Percentiles rank a stretch among this genome's conserved stretches.
Evolutionary conservation across 164 flowering plant genomes (phyloP).

Genomic region (Warburgia ugandensis): DNA sequence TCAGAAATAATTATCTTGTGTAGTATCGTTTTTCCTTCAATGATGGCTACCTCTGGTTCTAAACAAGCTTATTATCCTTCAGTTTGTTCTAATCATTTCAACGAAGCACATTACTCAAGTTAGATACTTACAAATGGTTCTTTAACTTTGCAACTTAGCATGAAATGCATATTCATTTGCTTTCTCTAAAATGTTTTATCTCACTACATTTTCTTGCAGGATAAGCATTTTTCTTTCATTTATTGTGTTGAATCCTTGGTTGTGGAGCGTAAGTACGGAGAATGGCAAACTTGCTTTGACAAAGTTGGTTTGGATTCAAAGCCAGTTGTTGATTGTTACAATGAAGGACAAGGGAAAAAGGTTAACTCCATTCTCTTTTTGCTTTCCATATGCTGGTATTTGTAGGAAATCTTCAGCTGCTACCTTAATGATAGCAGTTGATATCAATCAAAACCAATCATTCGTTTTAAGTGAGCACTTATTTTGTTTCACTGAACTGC

Average conservation of each 20-base stretch:
- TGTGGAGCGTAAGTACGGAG: conserved; percentile 28
- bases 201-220: conserved; percentile 42
- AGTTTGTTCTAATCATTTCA: too few relatives aligned
- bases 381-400: neutral
- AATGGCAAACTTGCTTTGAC: conserved; percentile 74
- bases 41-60: too few relatives aligned
- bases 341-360: conserved; percentile 46
- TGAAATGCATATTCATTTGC: too few relatives aligned
- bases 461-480: too few relatives aligned
- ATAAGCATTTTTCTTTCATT: conserved; percentile 60
- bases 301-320: conserved; percentile 45
- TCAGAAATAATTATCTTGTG: too few relatives aligned
- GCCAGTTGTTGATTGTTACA: conserved; percentile 51
- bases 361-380: conserved; percentile 26
- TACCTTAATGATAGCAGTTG: neutral
- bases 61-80: too few relatives aligned
- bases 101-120: too few relatives aligned
- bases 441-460: too few relatives aligned
- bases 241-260: conserved; percentile 65
- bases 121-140: too few relatives aligned
- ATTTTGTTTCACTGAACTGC: too few relatives aligned
- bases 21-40: too few relatives aligned
- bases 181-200: neutral
- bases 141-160: too few relatives aligned
- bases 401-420: neutral